phyloP scores from a whole-genome alignment of 2,329 filamentous ascomycete genomes.

The Colletotrichum aenigma region DNA sequence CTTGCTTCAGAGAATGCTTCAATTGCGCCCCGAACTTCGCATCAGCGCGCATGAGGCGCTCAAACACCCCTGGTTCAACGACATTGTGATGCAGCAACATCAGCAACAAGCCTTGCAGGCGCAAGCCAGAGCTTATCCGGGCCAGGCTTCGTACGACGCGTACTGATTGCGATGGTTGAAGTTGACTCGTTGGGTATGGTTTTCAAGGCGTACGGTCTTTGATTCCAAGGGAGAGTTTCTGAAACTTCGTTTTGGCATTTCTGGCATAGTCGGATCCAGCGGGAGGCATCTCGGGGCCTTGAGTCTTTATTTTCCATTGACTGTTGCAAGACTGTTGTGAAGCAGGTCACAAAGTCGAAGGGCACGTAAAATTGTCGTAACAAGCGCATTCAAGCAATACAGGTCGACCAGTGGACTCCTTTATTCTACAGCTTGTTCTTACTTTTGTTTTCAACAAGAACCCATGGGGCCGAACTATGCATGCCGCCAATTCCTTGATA shows the following conservation, averaged over 20 bases:
- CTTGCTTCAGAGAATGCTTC: slow-evolving; percentile 87
- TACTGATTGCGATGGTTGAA: slow-evolving; percentile 20
- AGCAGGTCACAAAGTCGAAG: background rate
- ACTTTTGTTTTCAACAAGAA: background rate
- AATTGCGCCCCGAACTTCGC: slow-evolving; percentile 88
- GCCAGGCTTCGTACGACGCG: slow-evolving; percentile 32
- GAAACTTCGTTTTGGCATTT: background rate
- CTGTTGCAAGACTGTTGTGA: background rate
- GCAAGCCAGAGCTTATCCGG: slow-evolving; percentile 44
- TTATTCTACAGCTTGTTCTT: background rate
- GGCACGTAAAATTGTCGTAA: background rate
- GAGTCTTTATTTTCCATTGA: background rate
- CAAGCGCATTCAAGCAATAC: background rate
- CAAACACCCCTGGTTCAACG: slow-evolving; percentile 90
- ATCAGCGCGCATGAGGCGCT: slow-evolving; percentile 88
- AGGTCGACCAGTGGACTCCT: background rate
- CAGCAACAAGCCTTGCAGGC: slow-evolving; percentile 48
- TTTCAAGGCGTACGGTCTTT: background rate
- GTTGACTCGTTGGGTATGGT: background rate
- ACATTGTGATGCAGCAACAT: slow-evolving; percentile 65
- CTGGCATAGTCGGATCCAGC: background rate
- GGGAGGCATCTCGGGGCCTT: background rate
- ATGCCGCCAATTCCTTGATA: background rate
- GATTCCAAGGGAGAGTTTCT: background rate
- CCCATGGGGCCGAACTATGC: background rate